phyloP scores from a whole-genome alignment of 805 yeast species.

The Cyberlindnera saturnus region DNA sequence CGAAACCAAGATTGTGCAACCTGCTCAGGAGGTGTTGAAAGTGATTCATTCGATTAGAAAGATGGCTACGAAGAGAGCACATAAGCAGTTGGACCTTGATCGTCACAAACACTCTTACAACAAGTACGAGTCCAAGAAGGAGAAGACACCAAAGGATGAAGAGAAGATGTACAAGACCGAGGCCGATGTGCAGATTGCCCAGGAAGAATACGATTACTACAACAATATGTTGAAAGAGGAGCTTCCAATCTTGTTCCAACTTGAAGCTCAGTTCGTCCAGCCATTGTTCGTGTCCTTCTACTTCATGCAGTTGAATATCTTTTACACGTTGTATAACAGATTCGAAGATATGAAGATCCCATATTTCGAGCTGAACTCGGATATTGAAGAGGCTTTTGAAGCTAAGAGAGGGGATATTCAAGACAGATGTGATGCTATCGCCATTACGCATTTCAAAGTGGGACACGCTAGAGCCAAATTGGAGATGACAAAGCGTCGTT shows the following conservation, averaged over 20 bases:
- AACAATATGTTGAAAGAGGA: conserved; percentile 91
- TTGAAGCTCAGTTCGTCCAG: conserved; percentile 88
- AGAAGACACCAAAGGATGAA: conserved; percentile 82
- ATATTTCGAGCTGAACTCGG: conserved; percentile 82
- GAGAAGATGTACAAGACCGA: conserved; percentile 85
- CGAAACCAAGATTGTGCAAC: conserved; percentile 82
- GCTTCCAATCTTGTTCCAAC: conserved; percentile 76
- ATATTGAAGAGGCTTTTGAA: conserved; percentile 72
- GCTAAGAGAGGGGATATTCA: conserved; percentile 87
- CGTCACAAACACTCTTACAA: conserved; percentile 65
- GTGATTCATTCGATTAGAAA: conserved; percentile 80
- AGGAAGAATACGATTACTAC: conserved; percentile 92
- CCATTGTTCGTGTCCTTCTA: conserved; percentile 93
- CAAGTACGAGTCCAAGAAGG: conserved; percentile 77
- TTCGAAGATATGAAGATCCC: conserved; percentile 98
- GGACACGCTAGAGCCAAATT: conserved; percentile 83
- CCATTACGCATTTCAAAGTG: conserved; percentile 84
- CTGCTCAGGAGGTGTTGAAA: conserved; percentile 84
- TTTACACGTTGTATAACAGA: conserved; percentile 82
- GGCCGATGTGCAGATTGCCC: conserved; percentile 84
- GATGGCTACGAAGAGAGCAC: conserved; percentile 93
- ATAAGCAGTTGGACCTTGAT: conserved; percentile 91
- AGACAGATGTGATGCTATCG: conserved; percentile 82
- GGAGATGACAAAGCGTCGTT: conserved; percentile 76
- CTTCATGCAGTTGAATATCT: conserved; percentile 96